Percentiles rank a stretch among this genome's conserved stretches.
Conservation (phyloP, 164 flowering plant genomes). For the Sextonia rubra region DNA sequence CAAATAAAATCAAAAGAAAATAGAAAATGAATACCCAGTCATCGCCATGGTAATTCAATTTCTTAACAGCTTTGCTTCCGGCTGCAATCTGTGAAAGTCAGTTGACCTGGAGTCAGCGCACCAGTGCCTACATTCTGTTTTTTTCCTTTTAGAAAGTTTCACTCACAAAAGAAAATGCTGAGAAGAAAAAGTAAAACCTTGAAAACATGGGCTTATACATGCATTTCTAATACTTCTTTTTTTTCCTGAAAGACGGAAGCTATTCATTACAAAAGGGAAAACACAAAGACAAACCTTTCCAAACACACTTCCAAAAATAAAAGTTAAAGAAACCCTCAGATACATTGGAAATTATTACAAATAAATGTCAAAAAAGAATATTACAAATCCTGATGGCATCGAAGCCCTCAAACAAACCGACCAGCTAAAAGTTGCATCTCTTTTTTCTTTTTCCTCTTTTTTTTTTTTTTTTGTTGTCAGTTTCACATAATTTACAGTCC, state of each 20-base stretch:
- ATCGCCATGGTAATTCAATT: no score
- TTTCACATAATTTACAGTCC: slow-evolving; percentile 34
- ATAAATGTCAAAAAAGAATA: slow-evolving; percentile 17
- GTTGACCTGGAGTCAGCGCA: no score
- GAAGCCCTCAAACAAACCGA: not conserved
- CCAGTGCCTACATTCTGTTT: no score
- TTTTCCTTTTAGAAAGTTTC: no score
- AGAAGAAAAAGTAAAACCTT: not conserved
- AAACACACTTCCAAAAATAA: not conserved
- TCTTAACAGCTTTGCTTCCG: no score
- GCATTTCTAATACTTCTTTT: not conserved
- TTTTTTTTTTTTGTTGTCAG: not conserved
- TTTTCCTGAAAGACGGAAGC: not conserved
- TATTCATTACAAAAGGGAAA: no score
- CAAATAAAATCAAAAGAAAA: no score
- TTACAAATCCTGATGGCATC: slow-evolving; percentile 11
- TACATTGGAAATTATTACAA: slow-evolving; percentile 11
- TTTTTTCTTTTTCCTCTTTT: not conserved
- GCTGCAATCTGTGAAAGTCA: no score
- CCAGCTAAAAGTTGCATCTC: not conserved
- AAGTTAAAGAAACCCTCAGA: not conserved
- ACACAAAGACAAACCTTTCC: not conserved
- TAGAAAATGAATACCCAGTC: no score
- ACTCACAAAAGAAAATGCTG: no score
- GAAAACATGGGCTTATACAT: no score